Conservation (phyloP, 1,139 yeast species). For the Lipomyces yarrowii region DNA sequence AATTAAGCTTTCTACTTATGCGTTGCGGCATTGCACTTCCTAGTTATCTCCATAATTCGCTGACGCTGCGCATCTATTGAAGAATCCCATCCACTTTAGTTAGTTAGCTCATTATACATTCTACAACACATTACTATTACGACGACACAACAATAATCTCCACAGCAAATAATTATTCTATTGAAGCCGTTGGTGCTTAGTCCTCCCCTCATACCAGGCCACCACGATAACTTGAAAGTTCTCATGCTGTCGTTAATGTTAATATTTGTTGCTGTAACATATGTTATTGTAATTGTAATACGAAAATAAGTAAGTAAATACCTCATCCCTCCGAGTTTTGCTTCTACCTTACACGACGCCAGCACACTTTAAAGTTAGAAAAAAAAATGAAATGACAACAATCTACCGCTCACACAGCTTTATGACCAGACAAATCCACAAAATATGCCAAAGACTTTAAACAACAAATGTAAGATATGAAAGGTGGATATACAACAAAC, state of each 20-base stretch:
- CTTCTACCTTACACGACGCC: slow-evolving; percentile 2
- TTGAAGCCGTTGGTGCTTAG: too few relatives aligned
- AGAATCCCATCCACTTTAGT: too few relatives aligned
- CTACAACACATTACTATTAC: too few relatives aligned
- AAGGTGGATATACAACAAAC: background rate
- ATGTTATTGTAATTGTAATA: background rate
- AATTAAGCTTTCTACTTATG: too few relatives aligned
- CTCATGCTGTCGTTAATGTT: background rate
- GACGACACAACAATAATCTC: too few relatives aligned
- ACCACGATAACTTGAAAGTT: background rate
- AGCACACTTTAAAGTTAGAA: background rate
- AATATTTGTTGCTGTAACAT: background rate
- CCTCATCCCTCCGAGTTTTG: background rate
- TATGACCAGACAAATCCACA: background rate
- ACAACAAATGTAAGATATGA: background rate
- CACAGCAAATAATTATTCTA: too few relatives aligned
- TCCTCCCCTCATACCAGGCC: too few relatives aligned
- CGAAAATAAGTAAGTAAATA: background rate
- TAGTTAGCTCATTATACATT: too few relatives aligned
- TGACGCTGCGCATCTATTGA: too few relatives aligned
- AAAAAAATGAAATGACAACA: background rate
- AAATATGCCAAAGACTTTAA: background rate
- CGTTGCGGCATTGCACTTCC: too few relatives aligned
- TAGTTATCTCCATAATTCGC: too few relatives aligned
- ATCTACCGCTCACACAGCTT: background rate